Evolutionary conservation across 768 basidiomycete species (phyloP).

Genomic region (Phylloporus arenicola): DNA sequence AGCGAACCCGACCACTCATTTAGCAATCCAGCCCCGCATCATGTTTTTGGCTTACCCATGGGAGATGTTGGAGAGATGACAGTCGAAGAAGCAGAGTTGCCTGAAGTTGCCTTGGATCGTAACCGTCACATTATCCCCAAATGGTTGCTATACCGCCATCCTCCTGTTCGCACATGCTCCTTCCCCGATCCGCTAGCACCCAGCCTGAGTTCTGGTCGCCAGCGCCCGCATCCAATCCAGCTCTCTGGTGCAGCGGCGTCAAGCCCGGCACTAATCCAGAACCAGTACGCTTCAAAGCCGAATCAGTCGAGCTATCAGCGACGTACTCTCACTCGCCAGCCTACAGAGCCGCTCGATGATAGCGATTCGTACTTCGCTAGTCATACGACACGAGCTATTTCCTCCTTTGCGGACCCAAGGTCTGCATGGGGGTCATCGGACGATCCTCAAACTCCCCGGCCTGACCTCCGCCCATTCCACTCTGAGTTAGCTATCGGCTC

Average conservation of each 20-base stretch:
- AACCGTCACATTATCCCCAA: constrained; percentile 96
- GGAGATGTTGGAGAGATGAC: constrained; percentile 39
- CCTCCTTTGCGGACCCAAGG: constrained; percentile 22
- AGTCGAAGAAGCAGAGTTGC: constrained; percentile 73
- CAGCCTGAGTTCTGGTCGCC: constrained; percentile 23
- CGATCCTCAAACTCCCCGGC: constrained; percentile 24
- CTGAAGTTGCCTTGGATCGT: constrained; percentile 88
- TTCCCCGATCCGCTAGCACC: constrained; percentile 32
- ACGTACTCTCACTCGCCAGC: constrained; percentile 40
- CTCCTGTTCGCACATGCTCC: constrained; percentile 48
- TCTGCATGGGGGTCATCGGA: constrained; percentile 19
- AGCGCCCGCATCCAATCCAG: constrained; percentile 37
- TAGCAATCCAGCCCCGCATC: not conserved
- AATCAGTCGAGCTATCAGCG: constrained; percentile 23
- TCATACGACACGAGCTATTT: constrained; percentile 26
- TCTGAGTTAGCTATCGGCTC: constrained; percentile 35
- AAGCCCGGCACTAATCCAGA: constrained; percentile 57
- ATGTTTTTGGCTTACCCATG: constrained; percentile 14
- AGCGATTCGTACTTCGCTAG: constrained; percentile 44
- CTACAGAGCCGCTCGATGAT: constrained; percentile 34
- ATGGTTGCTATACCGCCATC: constrained; percentile 64
- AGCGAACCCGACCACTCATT: constrained; percentile 21
- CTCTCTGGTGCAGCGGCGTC: constrained; percentile 57
- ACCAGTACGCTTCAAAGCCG: constrained; percentile 20
- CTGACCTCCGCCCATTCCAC: constrained; percentile 35